Conservation (phyloP, 1,139 yeast species). For the Barnettozyma hawaiiensis region DNA sequence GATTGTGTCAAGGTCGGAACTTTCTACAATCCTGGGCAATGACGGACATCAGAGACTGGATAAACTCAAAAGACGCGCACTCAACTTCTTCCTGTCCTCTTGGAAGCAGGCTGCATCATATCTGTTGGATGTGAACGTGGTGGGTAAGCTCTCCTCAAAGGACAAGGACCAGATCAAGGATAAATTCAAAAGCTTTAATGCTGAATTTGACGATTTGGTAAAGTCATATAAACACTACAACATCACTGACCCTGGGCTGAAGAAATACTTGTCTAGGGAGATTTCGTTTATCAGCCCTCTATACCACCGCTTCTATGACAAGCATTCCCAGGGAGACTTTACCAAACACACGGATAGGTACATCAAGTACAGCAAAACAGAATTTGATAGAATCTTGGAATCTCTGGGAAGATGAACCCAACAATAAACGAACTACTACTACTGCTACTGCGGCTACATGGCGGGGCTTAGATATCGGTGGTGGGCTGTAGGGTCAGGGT, state of each 20-base stretch:
- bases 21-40: constrained; percentile 54
- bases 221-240: constrained; percentile 57
- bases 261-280: constrained; percentile 56
- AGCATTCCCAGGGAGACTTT: constrained; percentile 63
- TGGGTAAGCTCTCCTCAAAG: constrained; percentile 50
- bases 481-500: no score
- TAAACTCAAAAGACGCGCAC: constrained; percentile 65
- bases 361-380: constrained; percentile 61
- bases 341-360: constrained; percentile 70
- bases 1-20: constrained; percentile 55
- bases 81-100: constrained; percentile 70
- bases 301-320: constrained; percentile 77
- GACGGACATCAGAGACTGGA: constrained; percentile 62
- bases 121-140: constrained; percentile 67
- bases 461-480: no score
- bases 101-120: constrained; percentile 80
- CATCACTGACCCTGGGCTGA: constrained; percentile 61
- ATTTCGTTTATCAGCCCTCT: constrained; percentile 74
- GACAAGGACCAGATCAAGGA: constrained; percentile 85
- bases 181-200: constrained; percentile 73
- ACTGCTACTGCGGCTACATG: no score
- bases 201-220: constrained; percentile 72
- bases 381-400: constrained; percentile 46
- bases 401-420: constrained; percentile 28
- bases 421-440: neutral